Evolutionary conservation across 148 eudicot genomes (phyloP), one percentile per base, ranked within the genome.

Genomic region (Persicaria maculosa): DNA sequence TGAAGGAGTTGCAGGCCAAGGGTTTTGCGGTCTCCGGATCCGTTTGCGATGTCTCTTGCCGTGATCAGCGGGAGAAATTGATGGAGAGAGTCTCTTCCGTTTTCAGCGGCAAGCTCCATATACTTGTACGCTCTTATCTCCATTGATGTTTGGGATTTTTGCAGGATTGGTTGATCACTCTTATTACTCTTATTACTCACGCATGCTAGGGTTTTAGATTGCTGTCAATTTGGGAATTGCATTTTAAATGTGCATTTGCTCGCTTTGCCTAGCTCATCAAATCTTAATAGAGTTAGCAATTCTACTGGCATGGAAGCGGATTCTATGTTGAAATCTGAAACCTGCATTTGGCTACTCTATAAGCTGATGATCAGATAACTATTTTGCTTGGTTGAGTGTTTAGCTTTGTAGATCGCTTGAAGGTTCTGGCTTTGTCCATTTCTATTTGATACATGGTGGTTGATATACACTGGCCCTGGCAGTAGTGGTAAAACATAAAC

Each of bases 71-170:
- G 58, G 74, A 71, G 64, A 80, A 86, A 76, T 82, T 94, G 2
- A 69, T 91, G 53, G 84, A 83, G 44, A 85, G 82, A 71, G 97
- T 83, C 12, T 87, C 93, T 25, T 77, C 90, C 19, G 31, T 80
- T 46, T 94, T 91, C 68, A n/a, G 61, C 76, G 97, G 97, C 68
- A 94, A 90, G 74, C 97, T 94, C 75, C 82, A 91, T 77, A 87
- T 94, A 77, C 96, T 94, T 78, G 97, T 94, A 78, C 78, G 97
- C 84, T 71, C 36, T 58, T 19, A 8, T 43, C 6, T 36, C 19
- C 4, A 65, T 65, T 17, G 4, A 36, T 65, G 14, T 57, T 57
- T 48, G 12, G 12, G 10, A 48, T 48, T 48, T 48, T 12, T 48
- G 11, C 12, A 31, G 40, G 40, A 31, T 31, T 31, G 40, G 40